These are phyloP conservation scores for Oligophagozyma castellii DNA, from an alignment of 1,139 yeast species.

Conservation along the genomic window DNA sequence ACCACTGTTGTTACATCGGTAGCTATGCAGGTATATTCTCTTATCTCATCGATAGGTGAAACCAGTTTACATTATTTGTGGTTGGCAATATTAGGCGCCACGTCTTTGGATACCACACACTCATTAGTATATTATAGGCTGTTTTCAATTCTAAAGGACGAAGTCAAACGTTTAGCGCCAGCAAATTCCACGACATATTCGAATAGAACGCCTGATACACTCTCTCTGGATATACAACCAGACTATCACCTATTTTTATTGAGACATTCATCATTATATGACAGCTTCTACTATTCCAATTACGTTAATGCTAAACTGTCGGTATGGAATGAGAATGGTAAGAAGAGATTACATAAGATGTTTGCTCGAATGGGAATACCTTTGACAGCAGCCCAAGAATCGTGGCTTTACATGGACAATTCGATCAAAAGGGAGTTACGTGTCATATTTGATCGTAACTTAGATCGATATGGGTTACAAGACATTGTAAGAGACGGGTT, in stretches of 20 bases:
- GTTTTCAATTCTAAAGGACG: constrained; percentile 67
- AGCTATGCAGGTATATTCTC: constrained; percentile 66
- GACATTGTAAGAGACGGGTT: constrained; percentile 81
- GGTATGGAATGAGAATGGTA: constrained; percentile 87
- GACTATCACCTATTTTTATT: constrained; percentile 79
- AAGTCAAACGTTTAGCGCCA: constrained; percentile 58
- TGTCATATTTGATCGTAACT: constrained; percentile 51
- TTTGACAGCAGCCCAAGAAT: constrained; percentile 73
- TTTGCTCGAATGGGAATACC: constrained; percentile 96
- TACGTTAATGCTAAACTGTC: constrained; percentile 79
- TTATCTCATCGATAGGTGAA: constrained; percentile 69
- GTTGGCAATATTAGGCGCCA: constrained; percentile 81
- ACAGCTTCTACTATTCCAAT: constrained; percentile 78
- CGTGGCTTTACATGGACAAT: constrained; percentile 85
- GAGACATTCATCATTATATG: constrained; percentile 89
- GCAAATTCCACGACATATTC: constrained; percentile 12
- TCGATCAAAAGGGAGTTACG: constrained; percentile 63
- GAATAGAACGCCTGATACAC: constrained; percentile 41
- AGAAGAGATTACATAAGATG: constrained; percentile 72
- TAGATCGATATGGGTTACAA: constrained; percentile 68
- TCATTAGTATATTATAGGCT: constrained; percentile 66
- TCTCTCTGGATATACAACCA: constrained; percentile 52
- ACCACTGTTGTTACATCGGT: constrained; percentile 64
- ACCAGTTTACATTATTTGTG: constrained; percentile 61
- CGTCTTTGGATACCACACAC: constrained; percentile 61